Percentiles rank a stretch among this genome's conserved stretches.
Conservation (phyloP, 208 protist species). For the Naegleria gruberi region DNA sequence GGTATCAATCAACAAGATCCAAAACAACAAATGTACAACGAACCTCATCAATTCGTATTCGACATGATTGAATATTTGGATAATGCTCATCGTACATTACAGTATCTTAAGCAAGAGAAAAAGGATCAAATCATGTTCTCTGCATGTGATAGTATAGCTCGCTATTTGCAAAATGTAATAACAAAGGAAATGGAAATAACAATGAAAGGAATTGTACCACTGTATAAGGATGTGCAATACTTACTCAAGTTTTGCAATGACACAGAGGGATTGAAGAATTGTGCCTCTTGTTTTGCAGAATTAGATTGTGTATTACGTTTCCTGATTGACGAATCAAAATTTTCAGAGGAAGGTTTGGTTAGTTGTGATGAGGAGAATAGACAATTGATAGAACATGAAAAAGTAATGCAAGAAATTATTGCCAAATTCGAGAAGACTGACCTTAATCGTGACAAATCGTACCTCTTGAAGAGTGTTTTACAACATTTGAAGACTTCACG, state of each 20-base stretch:
- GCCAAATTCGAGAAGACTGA: not conserved
- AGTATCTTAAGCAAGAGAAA: not conserved
- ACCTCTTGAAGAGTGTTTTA: not conserved
- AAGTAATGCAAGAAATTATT: not conserved
- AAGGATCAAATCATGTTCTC: not conserved
- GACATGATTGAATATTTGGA: not conserved
- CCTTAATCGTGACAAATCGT: not conserved
- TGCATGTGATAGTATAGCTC: not conserved
- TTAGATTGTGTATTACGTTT: not conserved
- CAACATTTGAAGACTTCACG: not conserved
- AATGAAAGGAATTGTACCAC: not conserved
- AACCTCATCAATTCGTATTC: not conserved
- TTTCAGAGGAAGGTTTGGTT: not conserved
- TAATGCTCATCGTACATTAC: no score
- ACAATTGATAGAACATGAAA: not conserved
- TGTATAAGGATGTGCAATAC: not conserved
- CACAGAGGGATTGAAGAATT: not conserved
- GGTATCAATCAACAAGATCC: not conserved
- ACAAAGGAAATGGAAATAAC: not conserved
- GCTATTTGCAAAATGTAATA: not conserved
- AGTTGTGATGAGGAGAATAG: not conserved
- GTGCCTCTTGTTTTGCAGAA: not conserved
- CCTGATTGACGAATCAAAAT: not conserved
- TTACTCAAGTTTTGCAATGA: not conserved
- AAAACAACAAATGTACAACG: not conserved